Percentiles rank a stretch among this genome's conserved stretches.
phyloP scores from a whole-genome alignment of 345 rosid species.

The Moricandia moricandioides region DNA sequence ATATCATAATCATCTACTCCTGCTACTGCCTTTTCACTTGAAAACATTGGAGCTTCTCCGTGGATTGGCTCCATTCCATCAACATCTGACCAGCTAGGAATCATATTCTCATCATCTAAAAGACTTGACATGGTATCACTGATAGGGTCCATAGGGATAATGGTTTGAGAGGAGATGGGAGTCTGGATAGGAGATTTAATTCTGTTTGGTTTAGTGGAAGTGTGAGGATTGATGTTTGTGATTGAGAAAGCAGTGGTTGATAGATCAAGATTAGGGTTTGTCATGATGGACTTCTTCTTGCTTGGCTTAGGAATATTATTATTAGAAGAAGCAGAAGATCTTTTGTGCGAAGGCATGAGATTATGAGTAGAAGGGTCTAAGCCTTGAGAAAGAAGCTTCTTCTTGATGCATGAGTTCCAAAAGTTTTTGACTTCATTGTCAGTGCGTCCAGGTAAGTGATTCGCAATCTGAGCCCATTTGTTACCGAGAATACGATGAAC shows the following conservation, averaged over 20 bases:
- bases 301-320: slow-evolving; percentile 11
- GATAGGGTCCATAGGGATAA: not conserved
- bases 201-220: slow-evolving; percentile 25
- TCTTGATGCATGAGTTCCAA: slow-evolving; percentile 78
- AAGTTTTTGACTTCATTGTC: slow-evolving; percentile 78
- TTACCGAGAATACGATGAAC: slow-evolving; percentile 64
- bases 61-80: slow-evolving; percentile 19
- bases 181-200: slow-evolving; percentile 29
- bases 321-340: slow-evolving; percentile 4
- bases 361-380: slow-evolving; percentile 57
- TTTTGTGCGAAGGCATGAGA: slow-evolving; percentile 38
- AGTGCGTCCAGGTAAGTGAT: slow-evolving; percentile 75
- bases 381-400: slow-evolving; percentile 63
- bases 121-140: slow-evolving; percentile 24
- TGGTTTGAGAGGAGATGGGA: slow-evolving; percentile 5
- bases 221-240: slow-evolving; percentile 28
- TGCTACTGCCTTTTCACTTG: slow-evolving; percentile 10
- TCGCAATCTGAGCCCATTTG: slow-evolving; percentile 49
- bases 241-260: slow-evolving; percentile 28
- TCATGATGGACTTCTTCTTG: slow-evolving; percentile 15
- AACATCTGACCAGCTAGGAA: slow-evolving; percentile 27
- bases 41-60: slow-evolving; percentile 26
- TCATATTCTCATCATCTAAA: slow-evolving; percentile 26
- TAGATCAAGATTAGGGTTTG: slow-evolving; percentile 21
- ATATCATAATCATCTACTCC: slow-evolving; percentile 19